These are phyloP conservation scores for Pseudonectria buxi DNA, from an alignment of 2,329 filamentous ascomycete genomes.

Conservation along the genomic window DNA sequence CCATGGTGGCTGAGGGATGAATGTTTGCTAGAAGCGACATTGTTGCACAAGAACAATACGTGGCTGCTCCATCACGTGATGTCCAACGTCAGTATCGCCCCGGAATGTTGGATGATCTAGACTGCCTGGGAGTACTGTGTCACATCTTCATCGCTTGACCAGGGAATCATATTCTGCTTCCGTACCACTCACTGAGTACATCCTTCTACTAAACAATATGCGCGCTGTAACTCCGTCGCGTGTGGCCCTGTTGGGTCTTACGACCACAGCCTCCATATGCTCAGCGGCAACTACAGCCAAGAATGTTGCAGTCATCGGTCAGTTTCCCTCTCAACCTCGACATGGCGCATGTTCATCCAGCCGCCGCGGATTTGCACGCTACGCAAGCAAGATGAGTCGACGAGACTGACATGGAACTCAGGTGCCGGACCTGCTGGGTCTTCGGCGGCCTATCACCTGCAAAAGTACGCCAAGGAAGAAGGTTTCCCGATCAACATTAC, in stretches of 20 bases:
- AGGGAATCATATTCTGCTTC: too few species aligned
- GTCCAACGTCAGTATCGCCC: not conserved
- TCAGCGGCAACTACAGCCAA: constrained; percentile 14
- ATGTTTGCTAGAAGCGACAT: too few species aligned
- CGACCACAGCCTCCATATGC: constrained; percentile 7
- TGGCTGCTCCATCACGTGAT: not conserved
- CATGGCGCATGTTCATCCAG: too few species aligned
- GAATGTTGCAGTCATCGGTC: constrained; percentile 33
- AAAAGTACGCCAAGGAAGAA: constrained; percentile 59
- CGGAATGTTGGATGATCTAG: too few species aligned
- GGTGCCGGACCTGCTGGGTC: constrained; percentile 86
- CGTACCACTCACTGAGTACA: too few species aligned
- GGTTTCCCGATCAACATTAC: constrained; percentile 67
- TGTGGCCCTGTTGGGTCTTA: constrained; percentile 13
- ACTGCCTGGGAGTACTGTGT: too few species aligned
- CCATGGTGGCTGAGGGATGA: too few species aligned
- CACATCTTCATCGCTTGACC: too few species aligned
- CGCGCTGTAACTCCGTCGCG: constrained; percentile 5
- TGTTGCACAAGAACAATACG: too few species aligned
- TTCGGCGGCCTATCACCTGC: constrained; percentile 77
- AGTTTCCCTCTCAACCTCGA: constrained; percentile 3
- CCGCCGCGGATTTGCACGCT: too few species aligned
- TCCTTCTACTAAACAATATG: too few species aligned
- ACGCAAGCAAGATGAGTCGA: too few species aligned
- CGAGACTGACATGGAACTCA: constrained; percentile 29